phyloP scores from a whole-genome alignment of 2,329 filamentous ascomycete genomes.

The Aspergillus pseudonomiae region DNA sequence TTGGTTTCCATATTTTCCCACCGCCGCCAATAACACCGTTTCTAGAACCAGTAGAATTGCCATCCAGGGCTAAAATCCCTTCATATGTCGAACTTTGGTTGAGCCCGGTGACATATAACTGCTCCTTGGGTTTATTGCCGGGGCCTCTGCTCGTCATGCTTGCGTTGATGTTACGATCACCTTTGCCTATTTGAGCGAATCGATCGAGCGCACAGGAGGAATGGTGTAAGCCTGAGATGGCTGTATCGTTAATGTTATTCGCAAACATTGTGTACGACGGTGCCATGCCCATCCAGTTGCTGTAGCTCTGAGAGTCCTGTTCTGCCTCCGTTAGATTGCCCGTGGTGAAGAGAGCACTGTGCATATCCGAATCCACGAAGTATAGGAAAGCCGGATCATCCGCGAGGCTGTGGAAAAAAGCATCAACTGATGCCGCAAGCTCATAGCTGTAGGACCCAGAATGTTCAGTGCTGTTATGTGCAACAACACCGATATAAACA shows the following conservation, averaged over 20 bases:
- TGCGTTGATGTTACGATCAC: constrained; percentile 60
- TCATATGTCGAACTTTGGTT: constrained; percentile 72
- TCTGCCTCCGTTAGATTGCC: constrained; percentile 62
- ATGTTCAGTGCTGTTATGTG: constrained; percentile 67
- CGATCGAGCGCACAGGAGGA: constrained; percentile 81
- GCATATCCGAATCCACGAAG: constrained; percentile 83
- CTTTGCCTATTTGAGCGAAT: constrained; percentile 66
- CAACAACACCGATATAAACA: constrained; percentile 76
- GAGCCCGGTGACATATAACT: constrained; percentile 81
- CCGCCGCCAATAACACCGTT: constrained; percentile 68
- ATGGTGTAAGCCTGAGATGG: constrained; percentile 69
- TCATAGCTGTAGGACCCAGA: constrained; percentile 75
- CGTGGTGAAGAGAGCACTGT: constrained; percentile 77
- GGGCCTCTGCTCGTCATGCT: constrained; percentile 70
- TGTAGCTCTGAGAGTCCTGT: constrained; percentile 51
- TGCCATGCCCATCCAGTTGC: constrained; percentile 60
- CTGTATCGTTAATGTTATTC: constrained; percentile 60
- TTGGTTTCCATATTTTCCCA: constrained; percentile 71
- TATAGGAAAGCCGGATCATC: constrained; percentile 61
- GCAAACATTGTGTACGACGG: constrained; percentile 79
- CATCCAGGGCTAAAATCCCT: constrained; percentile 70
- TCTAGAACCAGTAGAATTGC: constrained; percentile 58
- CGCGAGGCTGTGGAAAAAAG: constrained; percentile 68
- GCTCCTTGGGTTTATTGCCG: constrained; percentile 74
- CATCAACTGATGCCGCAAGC: constrained; percentile 79